A percentile compares a stretch with the other conserved stretches of the same genome.
phyloP scores from a whole-genome alignment of 2,329 filamentous ascomycete genomes.

The Cladosporium colombiae region DNA sequence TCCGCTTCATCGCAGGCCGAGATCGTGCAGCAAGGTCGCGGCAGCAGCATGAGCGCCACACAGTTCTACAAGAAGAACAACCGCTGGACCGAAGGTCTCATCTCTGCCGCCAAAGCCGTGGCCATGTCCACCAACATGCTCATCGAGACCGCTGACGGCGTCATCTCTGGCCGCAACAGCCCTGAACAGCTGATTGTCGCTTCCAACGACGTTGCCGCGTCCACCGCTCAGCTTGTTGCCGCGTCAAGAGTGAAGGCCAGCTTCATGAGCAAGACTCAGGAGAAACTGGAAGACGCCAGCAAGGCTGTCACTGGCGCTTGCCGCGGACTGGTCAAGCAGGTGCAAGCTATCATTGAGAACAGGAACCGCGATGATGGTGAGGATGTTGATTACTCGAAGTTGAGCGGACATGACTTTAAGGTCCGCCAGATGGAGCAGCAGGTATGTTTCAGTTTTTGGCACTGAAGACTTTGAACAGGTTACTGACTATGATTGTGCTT shows the following conservation, averaged over 20 bases:
- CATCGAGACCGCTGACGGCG: slow-evolving; percentile 96
- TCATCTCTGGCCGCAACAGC: slow-evolving; percentile 86
- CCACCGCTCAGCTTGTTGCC: slow-evolving; percentile 93
- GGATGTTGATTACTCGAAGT: slow-evolving; percentile 79
- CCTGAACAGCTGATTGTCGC: slow-evolving; percentile 97
- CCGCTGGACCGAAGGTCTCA: slow-evolving; percentile 96
- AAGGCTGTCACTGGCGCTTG: slow-evolving; percentile 92
- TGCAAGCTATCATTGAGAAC: slow-evolving; percentile 91
- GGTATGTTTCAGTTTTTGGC: slow-evolving; percentile 58
- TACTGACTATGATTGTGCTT: slow-evolving; percentile 4
- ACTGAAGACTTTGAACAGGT: not conserved
- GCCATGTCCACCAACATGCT: slow-evolving; percentile 90
- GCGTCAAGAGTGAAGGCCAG: slow-evolving; percentile 94
- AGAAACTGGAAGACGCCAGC: slow-evolving; percentile 83
- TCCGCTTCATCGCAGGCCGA: slow-evolving; percentile 92
- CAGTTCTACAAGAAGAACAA: slow-evolving; percentile 99
- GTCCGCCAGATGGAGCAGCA: slow-evolving; percentile 99
- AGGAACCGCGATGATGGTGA: slow-evolving; percentile 77
- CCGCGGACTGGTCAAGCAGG: slow-evolving; percentile 82
- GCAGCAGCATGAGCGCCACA: slow-evolving; percentile 71
- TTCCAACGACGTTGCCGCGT: slow-evolving; percentile 94
- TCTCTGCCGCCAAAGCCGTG: slow-evolving; percentile 95
- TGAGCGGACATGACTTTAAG: slow-evolving; percentile 96
- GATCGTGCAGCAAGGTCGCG: slow-evolving; percentile 90
- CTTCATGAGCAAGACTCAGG: slow-evolving; percentile 97